phyloP scores from a whole-genome alignment of 2,329 filamentous ascomycete species.

The Phoma sp. region DNA sequence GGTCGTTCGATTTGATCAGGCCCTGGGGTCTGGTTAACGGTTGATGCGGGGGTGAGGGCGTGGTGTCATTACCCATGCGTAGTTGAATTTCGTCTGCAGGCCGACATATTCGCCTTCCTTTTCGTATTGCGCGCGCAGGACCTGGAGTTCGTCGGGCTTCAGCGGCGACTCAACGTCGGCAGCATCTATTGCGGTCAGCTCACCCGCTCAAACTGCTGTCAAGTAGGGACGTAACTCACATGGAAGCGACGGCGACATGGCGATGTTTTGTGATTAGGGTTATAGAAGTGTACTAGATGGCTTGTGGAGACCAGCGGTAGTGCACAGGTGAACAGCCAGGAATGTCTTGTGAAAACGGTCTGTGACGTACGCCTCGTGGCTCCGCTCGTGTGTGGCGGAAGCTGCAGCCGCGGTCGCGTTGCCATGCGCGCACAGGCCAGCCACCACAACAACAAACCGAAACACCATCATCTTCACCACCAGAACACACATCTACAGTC shows the following conservation, averaged over 20 bases:
- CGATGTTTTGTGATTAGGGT: not conserved
- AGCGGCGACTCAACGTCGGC: slow-evolving; percentile 96
- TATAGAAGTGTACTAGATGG: not conserved
- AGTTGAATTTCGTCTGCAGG: slow-evolving; percentile 99
- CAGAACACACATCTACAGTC: not conserved
- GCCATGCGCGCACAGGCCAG: slow-evolving; percentile 42
- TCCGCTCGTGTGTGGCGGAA: slow-evolving; percentile 26
- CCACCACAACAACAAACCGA: slow-evolving; percentile 33
- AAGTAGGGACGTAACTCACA: slow-evolving; percentile 31
- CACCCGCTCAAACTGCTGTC: not conserved
- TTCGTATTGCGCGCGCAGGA: slow-evolving; percentile 92
- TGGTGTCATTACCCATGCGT: slow-evolving; percentile 78
- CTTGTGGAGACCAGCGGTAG: not conserved
- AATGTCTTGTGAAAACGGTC: slow-evolving; percentile 31
- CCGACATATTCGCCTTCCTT: slow-evolving; percentile 97
- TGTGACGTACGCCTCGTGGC: slow-evolving; percentile 46
- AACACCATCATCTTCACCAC: slow-evolving; percentile 36
- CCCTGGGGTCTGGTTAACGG: slow-evolving; percentile 63
- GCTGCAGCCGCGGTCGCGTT: slow-evolving; percentile 31
- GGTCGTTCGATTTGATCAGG: slow-evolving; percentile 87
- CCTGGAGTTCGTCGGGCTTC: slow-evolving; percentile 88
- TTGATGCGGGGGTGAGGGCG: not conserved
- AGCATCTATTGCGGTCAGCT: slow-evolving; percentile 70
- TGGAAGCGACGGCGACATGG: slow-evolving; percentile 47
- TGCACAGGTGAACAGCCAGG: slow-evolving; percentile 4